Conservation (phyloP, 2,329 filamentous ascomycete species). For the Alternaria gansuensis region DNA sequence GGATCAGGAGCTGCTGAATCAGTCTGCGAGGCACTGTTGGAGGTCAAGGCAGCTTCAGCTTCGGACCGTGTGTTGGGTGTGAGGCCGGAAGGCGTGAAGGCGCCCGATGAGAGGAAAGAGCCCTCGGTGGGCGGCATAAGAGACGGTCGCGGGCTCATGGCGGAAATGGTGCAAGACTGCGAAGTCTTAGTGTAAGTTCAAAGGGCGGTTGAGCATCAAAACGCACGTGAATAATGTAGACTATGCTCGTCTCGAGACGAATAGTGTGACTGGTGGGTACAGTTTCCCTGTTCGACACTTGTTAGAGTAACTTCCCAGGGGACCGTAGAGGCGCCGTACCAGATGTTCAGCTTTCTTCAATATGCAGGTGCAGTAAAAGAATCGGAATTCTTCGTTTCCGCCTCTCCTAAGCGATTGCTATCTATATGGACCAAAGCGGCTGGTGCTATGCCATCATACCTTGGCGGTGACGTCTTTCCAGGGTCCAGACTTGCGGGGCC, state of each 20-base stretch:
- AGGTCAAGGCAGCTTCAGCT: constrained; percentile 47
- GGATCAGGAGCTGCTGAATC: constrained; percentile 50
- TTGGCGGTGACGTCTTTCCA: constrained; percentile 29
- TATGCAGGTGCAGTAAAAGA: constrained; percentile 3
- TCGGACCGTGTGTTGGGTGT: constrained; percentile 50
- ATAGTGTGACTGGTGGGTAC: background rate
- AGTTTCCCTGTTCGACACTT: constrained; percentile 6
- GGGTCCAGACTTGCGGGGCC: constrained; percentile 27
- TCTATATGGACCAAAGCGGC: constrained; percentile 18
- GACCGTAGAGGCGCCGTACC: background rate
- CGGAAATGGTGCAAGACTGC: constrained; percentile 8
- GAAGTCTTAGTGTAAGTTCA: constrained; percentile 3
- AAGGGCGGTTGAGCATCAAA: background rate
- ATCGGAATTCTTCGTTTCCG: constrained; percentile 9
- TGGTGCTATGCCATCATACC: constrained; percentile 25
- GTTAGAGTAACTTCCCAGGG: background rate
- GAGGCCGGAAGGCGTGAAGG: constrained; percentile 46
- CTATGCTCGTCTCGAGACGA: background rate
- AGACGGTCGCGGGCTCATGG: constrained; percentile 32
- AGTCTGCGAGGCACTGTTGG: constrained; percentile 45
- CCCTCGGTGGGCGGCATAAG: constrained; percentile 34
- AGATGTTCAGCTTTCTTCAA: background rate
- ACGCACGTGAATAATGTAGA: background rate
- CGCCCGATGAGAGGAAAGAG: constrained; percentile 28
- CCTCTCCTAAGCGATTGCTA: constrained; percentile 8